Percentiles rank a stretch among this genome's conserved stretches.
phyloP scores from a whole-genome alignment of 202 grass and related monocot genomes.

The Alloteropsis angusta region DNA sequence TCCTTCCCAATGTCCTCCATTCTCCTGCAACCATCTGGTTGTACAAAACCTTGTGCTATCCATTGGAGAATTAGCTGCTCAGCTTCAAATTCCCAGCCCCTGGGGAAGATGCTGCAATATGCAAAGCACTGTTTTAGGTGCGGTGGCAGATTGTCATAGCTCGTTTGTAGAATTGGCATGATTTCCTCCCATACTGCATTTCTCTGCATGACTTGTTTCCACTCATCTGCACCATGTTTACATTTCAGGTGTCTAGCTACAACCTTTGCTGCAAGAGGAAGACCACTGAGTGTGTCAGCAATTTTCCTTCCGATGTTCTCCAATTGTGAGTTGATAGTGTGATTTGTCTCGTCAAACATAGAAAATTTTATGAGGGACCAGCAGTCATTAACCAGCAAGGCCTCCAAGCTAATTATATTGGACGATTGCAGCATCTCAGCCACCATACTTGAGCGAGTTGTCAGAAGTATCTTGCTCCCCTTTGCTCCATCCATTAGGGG shows the following conservation, averaged over 20 bases:
- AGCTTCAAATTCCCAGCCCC: slow-evolving; percentile 2
- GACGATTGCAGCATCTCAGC: slow-evolving; percentile 18
- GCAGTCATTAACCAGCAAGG: slow-evolving; percentile 21
- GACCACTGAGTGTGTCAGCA: slow-evolving; percentile 22
- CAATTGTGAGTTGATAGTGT: neutral
- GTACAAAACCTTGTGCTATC: slow-evolving; percentile 40
- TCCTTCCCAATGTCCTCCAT: slow-evolving; percentile 38
- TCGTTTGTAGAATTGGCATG: slow-evolving; percentile 25
- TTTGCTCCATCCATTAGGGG: slow-evolving; percentile 19
- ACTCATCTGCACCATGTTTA: slow-evolving; percentile 22
- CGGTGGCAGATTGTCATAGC: slow-evolving; percentile 27
- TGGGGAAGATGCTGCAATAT: slow-evolving; percentile 45
- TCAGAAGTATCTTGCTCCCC: slow-evolving; percentile 42
- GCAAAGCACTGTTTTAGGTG: slow-evolving; percentile 33
- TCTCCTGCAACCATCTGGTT: slow-evolving; percentile 12
- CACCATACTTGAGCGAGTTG: slow-evolving; percentile 18
- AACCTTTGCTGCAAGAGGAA: slow-evolving; percentile 36
- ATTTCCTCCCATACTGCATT: slow-evolving; percentile 30
- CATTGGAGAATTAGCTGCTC: slow-evolving; percentile 33
- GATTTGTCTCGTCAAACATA: neutral
- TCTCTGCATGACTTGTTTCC: slow-evolving; percentile 24
- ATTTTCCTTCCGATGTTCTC: slow-evolving; percentile 36
- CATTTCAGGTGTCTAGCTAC: slow-evolving; percentile 17
- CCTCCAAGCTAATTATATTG: slow-evolving; percentile 21
- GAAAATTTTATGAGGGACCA: slow-evolving; percentile 26